Conservation (phyloP, 2,329 filamentous ascomycete genomes). For the Sporothrix pallida region DNA sequence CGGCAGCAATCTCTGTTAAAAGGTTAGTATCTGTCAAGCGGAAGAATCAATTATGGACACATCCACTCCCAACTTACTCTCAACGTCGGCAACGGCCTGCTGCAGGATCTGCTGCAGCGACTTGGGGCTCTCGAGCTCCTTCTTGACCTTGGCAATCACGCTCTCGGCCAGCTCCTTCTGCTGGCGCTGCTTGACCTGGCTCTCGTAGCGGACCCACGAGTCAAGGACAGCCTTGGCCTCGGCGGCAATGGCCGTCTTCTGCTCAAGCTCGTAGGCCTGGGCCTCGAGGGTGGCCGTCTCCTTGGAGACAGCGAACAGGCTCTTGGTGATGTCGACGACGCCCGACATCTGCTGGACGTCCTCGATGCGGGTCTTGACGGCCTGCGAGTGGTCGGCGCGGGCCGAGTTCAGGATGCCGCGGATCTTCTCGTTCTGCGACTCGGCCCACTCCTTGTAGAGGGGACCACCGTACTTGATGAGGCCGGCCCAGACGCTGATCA, state of each 20-base stretch:
- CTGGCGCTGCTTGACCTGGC: slow-evolving; percentile 98
- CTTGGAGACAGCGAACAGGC: slow-evolving; percentile 97
- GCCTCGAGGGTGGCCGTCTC: slow-evolving; percentile 97
- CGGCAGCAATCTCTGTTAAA: slow-evolving; percentile 62
- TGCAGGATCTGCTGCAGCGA: slow-evolving; percentile 95
- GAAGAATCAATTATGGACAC: neutral
- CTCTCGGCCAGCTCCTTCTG: slow-evolving; percentile 92
- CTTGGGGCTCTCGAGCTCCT: slow-evolving; percentile 99
- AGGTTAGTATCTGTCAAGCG: slow-evolving; percentile 44
- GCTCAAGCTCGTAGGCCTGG: slow-evolving; percentile 95
- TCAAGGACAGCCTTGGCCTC: slow-evolving; percentile 97
- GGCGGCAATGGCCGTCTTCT: slow-evolving; percentile 86
- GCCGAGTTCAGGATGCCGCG: slow-evolving; percentile 94
- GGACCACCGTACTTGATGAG: slow-evolving; percentile 94
- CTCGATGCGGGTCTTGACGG: slow-evolving; percentile 92
- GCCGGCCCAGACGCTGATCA: slow-evolving; percentile 90
- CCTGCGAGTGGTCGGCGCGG: slow-evolving; percentile 90
- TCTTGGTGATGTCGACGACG: slow-evolving; percentile 96
- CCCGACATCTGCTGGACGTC: slow-evolving; percentile 93
- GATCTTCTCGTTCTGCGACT: slow-evolving; percentile 88
- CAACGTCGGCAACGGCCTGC: slow-evolving; percentile 94
- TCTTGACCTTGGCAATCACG: slow-evolving; percentile 96
- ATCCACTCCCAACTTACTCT: slow-evolving; percentile 68
- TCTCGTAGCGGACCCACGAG: slow-evolving; percentile 98
- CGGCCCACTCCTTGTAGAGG: slow-evolving; percentile 89